Evolutionary conservation across 331 rosid genomes (phyloP).

Genomic region (Malus hybrid): DNA sequence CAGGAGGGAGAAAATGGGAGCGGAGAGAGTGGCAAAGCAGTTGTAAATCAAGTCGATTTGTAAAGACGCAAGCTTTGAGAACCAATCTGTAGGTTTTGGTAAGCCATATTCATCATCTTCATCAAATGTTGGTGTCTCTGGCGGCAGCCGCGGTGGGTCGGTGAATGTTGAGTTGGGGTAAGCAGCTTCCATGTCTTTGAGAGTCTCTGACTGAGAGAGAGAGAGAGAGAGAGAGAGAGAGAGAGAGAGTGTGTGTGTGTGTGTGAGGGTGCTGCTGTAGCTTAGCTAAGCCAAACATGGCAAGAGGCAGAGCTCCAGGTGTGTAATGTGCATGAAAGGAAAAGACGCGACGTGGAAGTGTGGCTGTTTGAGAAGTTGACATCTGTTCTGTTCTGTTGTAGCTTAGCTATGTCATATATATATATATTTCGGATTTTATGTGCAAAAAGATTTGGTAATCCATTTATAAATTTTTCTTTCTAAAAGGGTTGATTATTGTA

Average conservation of each 20-base stretch:
- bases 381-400: not conserved
- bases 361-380: slow-evolving; percentile 17
- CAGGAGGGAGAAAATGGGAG: slow-evolving; percentile 29
- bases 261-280: too few species aligned
- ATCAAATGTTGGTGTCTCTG: slow-evolving; percentile 1
- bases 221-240: not conserved
- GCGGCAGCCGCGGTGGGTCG: not conserved
- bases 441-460: too few species aligned
- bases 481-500: too few species aligned
- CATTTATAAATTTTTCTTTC: too few species aligned
- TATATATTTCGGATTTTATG: too few species aligned
- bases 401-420: too few species aligned
- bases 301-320: slow-evolving; percentile 18
- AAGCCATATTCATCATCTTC: not conserved
- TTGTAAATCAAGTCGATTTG: slow-evolving; percentile 46
- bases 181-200: not conserved
- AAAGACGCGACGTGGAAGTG: slow-evolving; percentile 27
- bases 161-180: not conserved
- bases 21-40: slow-evolving; percentile 23
- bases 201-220: not conserved
- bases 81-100: slow-evolving; percentile 31
- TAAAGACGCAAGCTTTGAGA: slow-evolving; percentile 29
- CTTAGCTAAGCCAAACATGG: not conserved
- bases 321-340: slow-evolving; percentile 33
- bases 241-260: too few species aligned